Conservation (phyloP, 1,139 yeast species). For the Zygosaccharomyces sapae region DNA sequence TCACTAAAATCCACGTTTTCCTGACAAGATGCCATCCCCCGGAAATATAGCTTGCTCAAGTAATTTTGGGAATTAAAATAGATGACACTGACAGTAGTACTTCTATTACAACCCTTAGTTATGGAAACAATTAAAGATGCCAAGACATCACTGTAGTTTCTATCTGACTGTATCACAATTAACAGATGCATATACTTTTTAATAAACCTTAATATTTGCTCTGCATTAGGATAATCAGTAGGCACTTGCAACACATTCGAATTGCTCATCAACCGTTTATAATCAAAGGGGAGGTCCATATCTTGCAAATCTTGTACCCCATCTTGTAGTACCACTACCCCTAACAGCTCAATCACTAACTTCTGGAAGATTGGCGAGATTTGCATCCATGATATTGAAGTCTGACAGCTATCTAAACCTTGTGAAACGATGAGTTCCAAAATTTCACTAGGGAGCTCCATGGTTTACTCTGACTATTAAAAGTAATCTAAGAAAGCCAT, state of each 20-base stretch:
- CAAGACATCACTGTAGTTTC: constrained; percentile 18
- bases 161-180: constrained; percentile 16
- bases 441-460: constrained; percentile 20
- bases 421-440: constrained; percentile 17
- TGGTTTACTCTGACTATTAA: not conserved
- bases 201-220: constrained; percentile 7
- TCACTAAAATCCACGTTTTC: constrained; percentile 21
- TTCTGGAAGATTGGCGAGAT: constrained; percentile 14
- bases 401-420: constrained; percentile 17
- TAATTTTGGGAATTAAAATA: constrained; percentile 25
- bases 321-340: constrained; percentile 18
- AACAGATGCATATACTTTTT: constrained; percentile 10
- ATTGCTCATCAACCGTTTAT: constrained; percentile 12
- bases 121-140: constrained; percentile 17
- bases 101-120: constrained; percentile 11
- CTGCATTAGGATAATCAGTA: constrained; percentile 12
- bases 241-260: constrained; percentile 10
- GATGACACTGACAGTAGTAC: constrained; percentile 23
- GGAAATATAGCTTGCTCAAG: constrained; percentile 29
- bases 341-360: constrained; percentile 12
- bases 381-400: constrained; percentile 19
- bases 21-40: constrained; percentile 18
- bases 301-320: constrained; percentile 8
- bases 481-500: not conserved
- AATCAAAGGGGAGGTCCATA: constrained; percentile 8